Evolutionary conservation across 2,329 filamentous ascomycete genomes (phyloP), one percentile per base, ranked within the genome.

Genomic region (Calonectria pseudoreteaudii): DNA sequence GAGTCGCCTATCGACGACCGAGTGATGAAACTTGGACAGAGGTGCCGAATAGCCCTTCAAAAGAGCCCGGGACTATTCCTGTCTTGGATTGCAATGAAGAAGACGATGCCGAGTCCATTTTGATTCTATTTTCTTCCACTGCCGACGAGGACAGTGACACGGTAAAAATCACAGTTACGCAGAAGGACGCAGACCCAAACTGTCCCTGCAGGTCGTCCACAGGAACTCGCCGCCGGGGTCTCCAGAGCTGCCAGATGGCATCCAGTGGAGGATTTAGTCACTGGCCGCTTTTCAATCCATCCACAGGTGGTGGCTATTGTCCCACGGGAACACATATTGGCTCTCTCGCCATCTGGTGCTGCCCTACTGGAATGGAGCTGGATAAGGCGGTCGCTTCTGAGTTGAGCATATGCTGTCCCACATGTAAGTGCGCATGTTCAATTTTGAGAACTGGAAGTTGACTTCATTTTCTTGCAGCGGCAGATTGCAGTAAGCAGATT

Each of bases 351-450:
- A 60, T 67, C 1, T 77, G 76, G 70, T 78, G 71, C 3, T 77
- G 74, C 18, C 76, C 74, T 34, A 72, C 74, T 28, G 76, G 75
- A 7, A 50, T 67, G 31, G 28, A 76, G 7, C 2, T 77, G 14
- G 53, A 77, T 8, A 28, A 72, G 13, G 13, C 47, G 2, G 71
- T 72, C 3, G 53, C 68, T 0, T 26, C 23, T 1, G 18, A 74
- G 58, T 23, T 53, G 34, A 77, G 71, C 38, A 70, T 76, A 28
- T 77, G 76, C 53, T 77, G 76, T 31, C 71, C 73, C 58, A 69
- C 69, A 34, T 38, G 75, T 71, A 47, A 69, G 69, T 70, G 10
- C 9, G 4, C 6, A n/a, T 64, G 14, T n/a, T n/a, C 10, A 1
- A 16, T 26, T n/a, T 2, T 2, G 38, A 41, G 16, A 44, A 23